Evolutionary conservation across 306 rosid genomes (phyloP).

Genomic region (Cucurbita pepo): DNA sequence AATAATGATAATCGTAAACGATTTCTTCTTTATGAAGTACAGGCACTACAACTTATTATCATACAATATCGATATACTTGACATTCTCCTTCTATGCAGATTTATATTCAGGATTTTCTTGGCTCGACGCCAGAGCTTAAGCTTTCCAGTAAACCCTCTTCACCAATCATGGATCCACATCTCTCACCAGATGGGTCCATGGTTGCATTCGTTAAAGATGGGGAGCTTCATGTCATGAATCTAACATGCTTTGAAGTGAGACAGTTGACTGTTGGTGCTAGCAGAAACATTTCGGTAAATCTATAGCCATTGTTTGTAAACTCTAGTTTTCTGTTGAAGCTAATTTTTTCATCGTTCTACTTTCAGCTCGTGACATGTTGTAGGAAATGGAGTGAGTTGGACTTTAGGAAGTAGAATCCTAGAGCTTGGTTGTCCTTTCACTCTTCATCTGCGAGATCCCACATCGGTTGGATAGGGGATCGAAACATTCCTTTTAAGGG

Average conservation of each 20-base stretch:
- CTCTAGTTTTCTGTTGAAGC: constrained; percentile 1
- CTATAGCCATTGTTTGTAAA: neutral
- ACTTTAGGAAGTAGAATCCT: neutral
- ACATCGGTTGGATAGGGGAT: no score
- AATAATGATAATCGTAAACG: neutral
- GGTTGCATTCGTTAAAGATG: constrained; percentile 61
- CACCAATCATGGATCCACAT: constrained; percentile 83
- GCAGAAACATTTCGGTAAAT: constrained; percentile 43
- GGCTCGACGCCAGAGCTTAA: constrained; percentile 52
- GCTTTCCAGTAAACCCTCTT: constrained; percentile 43
- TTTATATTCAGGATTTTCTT: constrained; percentile 63
- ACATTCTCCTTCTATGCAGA: constrained; percentile 32
- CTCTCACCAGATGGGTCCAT: constrained; percentile 76
- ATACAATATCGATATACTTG: constrained; percentile 9
- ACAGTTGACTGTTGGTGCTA: constrained; percentile 70
- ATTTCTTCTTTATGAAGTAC: neutral
- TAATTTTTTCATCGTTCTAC: neutral
- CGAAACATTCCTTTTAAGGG: no score
- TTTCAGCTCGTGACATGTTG: neutral
- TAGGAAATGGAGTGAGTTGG: neutral
- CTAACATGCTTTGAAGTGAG: constrained; percentile 38
- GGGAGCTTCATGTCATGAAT: constrained; percentile 63
- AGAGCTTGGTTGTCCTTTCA: neutral
- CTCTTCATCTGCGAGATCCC: neutral
- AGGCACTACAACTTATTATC: constrained; percentile 10